These are phyloP conservation scores for Fusarium armeniacum DNA, from an alignment of 2,329 filamentous ascomycete genomes.

Conservation along the genomic window DNA sequence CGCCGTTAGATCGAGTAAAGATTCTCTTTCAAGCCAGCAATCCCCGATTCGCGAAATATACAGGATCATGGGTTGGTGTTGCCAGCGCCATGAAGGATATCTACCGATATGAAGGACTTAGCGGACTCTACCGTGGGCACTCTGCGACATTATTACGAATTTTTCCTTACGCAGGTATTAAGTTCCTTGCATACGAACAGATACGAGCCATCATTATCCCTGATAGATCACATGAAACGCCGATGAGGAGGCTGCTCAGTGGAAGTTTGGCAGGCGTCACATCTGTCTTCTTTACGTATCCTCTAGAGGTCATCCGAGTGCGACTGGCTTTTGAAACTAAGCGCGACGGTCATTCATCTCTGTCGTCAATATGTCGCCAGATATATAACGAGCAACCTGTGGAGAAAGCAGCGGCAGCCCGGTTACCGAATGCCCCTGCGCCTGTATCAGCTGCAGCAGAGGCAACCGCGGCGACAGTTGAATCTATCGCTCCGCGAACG, in stretches of 20 bases:
- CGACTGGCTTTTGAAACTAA: slow-evolving; percentile 96
- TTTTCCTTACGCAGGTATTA: slow-evolving; percentile 97
- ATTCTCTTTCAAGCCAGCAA: slow-evolving; percentile 98
- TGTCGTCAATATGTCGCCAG: slow-evolving; percentile 82
- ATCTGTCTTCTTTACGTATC: slow-evolving; percentile 96
- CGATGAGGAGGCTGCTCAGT: slow-evolving; percentile 78
- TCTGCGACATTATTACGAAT: slow-evolving; percentile 94
- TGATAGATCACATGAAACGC: slow-evolving; percentile 80
- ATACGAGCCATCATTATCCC: slow-evolving; percentile 85
- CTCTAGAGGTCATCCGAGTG: slow-evolving; percentile 91
- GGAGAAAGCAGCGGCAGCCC: slow-evolving; percentile 51
- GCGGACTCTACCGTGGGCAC: slow-evolving; percentile 91
- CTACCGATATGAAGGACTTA: slow-evolving; percentile 77
- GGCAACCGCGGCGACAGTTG: slow-evolving; percentile 58
- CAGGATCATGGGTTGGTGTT: slow-evolving; percentile 88
- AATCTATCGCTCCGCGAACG: slow-evolving; percentile 67
- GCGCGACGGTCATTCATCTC: slow-evolving; percentile 74
- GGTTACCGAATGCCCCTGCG: slow-evolving; percentile 49
- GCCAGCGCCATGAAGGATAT: slow-evolving; percentile 88
- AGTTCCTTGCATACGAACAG: slow-evolving; percentile 98
- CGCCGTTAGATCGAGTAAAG: slow-evolving; percentile 96
- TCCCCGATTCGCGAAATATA: slow-evolving; percentile 93
- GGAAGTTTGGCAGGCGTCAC: slow-evolving; percentile 86
- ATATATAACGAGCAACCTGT: slow-evolving; percentile 85
- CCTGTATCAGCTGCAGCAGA: slow-evolving; percentile 57